Conservation (phyloP, 805 yeast genomes). For the Candida ponderosae region DNA sequence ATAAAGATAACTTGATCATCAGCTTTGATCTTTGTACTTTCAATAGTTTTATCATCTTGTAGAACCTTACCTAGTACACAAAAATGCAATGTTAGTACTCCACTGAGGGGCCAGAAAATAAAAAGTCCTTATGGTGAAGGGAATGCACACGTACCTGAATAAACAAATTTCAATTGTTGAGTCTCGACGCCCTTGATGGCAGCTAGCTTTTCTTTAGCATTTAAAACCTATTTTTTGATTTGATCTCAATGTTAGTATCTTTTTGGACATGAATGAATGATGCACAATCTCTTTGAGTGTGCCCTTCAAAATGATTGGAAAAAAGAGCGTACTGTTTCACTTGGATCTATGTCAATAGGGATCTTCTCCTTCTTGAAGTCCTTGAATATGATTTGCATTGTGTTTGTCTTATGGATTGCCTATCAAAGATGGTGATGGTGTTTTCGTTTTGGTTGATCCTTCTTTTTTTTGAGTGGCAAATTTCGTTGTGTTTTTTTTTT, state of each 20-base stretch:
- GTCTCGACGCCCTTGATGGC: constrained; percentile 59
- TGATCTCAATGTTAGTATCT: neutral
- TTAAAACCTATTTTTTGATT: constrained; percentile 32
- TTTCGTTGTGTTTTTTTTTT: no score
- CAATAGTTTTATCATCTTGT: constrained; percentile 72
- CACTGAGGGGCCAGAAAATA: no score
- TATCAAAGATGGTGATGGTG: neutral
- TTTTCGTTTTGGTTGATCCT: neutral
- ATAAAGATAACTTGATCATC: constrained; percentile 87
- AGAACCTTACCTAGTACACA: constrained; percentile 59
- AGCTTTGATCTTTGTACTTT: constrained; percentile 67
- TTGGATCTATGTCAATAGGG: constrained; percentile 65
- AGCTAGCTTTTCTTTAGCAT: constrained; percentile 72
- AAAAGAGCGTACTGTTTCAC: constrained; percentile 48
- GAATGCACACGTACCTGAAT: constrained; percentile 52
- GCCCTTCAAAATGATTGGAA: no score
- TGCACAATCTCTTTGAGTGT: no score
- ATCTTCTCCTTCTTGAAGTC: constrained; percentile 91
- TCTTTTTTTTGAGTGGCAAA: neutral
- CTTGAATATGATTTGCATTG: constrained; percentile 76
- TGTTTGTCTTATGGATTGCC: neutral
- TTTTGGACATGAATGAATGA: no score
- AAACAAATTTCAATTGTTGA: constrained; percentile 78
- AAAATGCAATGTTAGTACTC: neutral
- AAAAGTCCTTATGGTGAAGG: neutral